Percentiles rank a stretch among this genome's conserved stretches.
Conservation (phyloP, 805 yeast species). For the Blastobotrys americana region DNA sequence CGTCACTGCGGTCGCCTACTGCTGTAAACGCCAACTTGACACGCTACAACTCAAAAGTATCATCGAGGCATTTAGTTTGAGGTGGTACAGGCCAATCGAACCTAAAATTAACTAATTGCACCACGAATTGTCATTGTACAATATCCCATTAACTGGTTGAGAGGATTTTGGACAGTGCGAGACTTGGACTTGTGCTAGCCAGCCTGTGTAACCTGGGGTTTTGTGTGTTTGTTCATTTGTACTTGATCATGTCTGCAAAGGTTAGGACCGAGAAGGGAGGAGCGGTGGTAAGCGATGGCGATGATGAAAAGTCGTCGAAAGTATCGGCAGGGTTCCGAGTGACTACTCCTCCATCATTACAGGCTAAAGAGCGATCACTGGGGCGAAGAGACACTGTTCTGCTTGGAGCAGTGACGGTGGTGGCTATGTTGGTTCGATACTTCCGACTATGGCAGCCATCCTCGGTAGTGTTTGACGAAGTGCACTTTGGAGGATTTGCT, state of each 20-base stretch:
- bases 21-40: background rate
- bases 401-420: constrained; percentile 36
- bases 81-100: background rate
- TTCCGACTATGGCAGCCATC: constrained; percentile 57
- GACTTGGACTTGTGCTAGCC: too few species aligned
- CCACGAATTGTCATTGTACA: background rate
- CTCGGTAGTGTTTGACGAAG: constrained; percentile 81
- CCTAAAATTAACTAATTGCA: background rate
- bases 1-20: background rate
- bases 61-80: background rate
- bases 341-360: constrained; percentile 22
- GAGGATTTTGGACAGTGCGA: background rate
- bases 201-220: too few species aligned
- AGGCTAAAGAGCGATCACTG: constrained; percentile 21
- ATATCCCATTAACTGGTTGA: background rate
- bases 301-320: background rate
- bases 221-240: background rate
- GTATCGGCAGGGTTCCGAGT: constrained; percentile 18
- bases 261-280: constrained; percentile 2
- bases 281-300: background rate
- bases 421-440: constrained; percentile 56
- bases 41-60: background rate
- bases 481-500: constrained; percentile 95
- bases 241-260: constrained; percentile 5
- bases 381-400: constrained; percentile 13